Conservation (phyloP, 352 stramenopile genomes). For the Thalassiosira hispida region DNA sequence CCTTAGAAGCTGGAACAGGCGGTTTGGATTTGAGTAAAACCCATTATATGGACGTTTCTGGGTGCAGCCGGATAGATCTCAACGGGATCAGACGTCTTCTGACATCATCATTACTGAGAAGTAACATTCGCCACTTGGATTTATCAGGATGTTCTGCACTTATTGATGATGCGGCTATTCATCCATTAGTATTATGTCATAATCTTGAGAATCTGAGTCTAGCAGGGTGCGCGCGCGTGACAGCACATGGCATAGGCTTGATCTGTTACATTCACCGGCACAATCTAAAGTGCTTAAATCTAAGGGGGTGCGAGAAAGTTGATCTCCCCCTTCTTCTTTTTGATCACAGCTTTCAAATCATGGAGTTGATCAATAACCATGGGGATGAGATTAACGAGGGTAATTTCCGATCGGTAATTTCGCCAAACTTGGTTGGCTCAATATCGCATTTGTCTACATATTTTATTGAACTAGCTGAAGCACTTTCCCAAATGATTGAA, state of each 20-base stretch:
- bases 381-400: neutral
- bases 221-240: conserved; percentile 23
- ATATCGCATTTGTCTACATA: neutral
- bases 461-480: neutral
- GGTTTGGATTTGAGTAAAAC: neutral
- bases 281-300: conserved; percentile 18
- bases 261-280: conserved; percentile 7
- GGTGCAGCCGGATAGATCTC: conserved; percentile 4
- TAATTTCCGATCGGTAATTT: neutral
- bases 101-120: neutral
- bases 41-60: conserved; percentile 9
- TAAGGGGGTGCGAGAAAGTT: conserved; percentile 25
- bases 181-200: neutral
- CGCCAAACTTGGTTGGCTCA: neutral
- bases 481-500: neutral
- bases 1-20: neutral
- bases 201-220: conserved; percentile 28
- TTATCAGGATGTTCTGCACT: conserved; percentile 27
- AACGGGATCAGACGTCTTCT: neutral
- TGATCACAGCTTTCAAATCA: neutral
- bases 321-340: neutral
- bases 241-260: conserved; percentile 12
- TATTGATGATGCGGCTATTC: conserved; percentile 2
- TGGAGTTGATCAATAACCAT: neutral
- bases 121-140: conserved; percentile 21